Conservation (phyloP, 148 eudicot genomes). For the Limonium bicolor region DNA sequence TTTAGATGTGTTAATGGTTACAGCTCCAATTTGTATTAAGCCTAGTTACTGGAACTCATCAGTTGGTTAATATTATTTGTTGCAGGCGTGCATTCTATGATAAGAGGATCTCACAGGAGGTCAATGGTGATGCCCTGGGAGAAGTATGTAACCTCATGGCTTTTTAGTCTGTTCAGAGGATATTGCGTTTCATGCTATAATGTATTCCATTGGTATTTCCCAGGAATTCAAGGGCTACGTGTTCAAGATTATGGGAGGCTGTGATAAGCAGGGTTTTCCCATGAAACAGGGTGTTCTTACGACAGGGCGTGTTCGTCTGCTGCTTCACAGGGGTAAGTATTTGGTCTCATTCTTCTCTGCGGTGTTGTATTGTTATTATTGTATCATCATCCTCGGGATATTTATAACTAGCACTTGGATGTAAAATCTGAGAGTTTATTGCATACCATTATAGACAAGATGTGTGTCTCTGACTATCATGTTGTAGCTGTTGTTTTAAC, state of each 20-base stretch:
- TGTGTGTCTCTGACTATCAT: too few relatives aligned
- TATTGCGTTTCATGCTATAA: neutral
- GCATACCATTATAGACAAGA: too few relatives aligned
- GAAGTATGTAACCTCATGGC: slow-evolving; percentile 36
- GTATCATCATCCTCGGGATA: too few relatives aligned
- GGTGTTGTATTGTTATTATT: neutral
- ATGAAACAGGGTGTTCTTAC: slow-evolving; percentile 82
- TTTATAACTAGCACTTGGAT: too few relatives aligned
- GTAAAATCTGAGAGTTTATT: too few relatives aligned
- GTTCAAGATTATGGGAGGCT: slow-evolving; percentile 67
- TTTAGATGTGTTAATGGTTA: neutral
- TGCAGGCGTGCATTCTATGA: slow-evolving; percentile 54
- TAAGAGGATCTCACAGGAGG: slow-evolving; percentile 83
- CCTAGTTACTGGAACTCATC: neutral
- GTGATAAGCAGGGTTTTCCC: slow-evolving; percentile 78
- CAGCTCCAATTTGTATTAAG: neutral
- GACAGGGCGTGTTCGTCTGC: slow-evolving; percentile 58
- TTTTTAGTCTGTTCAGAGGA: neutral
- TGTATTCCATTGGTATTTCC: too few relatives aligned
- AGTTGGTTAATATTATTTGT: neutral
- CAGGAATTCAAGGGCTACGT: slow-evolving; percentile 70
- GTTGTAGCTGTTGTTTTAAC: too few relatives aligned
- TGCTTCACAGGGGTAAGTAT: slow-evolving; percentile 43
- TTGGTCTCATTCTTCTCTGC: neutral
- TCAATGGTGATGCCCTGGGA: slow-evolving; percentile 57